phyloP scores from a whole-genome alignment of 2,329 filamentous ascomycete species.

The Penicillium rolfsii region DNA sequence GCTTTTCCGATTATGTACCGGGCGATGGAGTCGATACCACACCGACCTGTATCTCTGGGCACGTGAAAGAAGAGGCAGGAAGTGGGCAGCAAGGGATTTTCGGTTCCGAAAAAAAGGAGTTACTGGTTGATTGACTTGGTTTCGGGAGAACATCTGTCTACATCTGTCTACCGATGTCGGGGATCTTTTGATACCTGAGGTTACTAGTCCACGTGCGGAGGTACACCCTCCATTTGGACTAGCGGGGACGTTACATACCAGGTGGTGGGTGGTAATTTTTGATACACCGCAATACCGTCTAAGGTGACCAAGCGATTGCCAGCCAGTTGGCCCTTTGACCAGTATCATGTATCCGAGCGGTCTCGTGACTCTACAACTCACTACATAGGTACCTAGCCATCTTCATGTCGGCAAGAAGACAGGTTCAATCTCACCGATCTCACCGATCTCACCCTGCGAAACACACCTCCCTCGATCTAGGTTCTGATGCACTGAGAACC shows the following conservation, averaged over 20 bases:
- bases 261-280: not conserved
- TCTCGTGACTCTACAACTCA: conserved; percentile 3
- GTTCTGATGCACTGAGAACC: not conserved
- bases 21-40: not conserved
- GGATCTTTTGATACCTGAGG: not conserved
- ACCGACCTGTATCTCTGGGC: not conserved
- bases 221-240: not conserved
- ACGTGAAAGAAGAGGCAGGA: not conserved
- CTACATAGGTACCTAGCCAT: not conserved
- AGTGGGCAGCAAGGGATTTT: not conserved
- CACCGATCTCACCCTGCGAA: not conserved
- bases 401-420: not conserved
- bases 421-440: not conserved
- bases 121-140: not conserved
- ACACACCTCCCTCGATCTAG: not conserved
- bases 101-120: not conserved
- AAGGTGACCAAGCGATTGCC: not conserved
- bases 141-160: no score
- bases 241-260: not conserved
- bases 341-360: not conserved
- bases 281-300: not conserved
- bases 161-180: no score
- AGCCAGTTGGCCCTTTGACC: not conserved
- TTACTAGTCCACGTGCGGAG: not conserved
- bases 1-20: not conserved